Evolutionary conservation across 805 yeast species (phyloP), one percentile per base, ranked within the genome.

Genomic region (Cyberlindnera maritima): DNA sequence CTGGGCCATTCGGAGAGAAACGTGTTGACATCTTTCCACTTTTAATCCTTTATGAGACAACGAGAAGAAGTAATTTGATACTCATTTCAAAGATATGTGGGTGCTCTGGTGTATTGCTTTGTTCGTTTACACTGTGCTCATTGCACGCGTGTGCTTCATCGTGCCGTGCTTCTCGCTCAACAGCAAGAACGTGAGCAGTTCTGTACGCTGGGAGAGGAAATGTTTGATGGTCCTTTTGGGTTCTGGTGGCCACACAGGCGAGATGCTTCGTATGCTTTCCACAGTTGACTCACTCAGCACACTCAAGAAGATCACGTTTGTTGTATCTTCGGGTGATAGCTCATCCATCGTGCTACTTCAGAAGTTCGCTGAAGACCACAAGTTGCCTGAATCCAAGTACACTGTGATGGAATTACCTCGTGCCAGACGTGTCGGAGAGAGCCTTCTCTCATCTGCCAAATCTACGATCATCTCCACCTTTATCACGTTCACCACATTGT

Each of bases 241-340:
- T 0, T 89, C 97, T 0, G 99, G 99, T 2, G 98, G 97, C 2
- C 98, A 90, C 59, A 90, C 97, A 0, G 97, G 97, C 1, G 97
- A 92, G 64, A 88, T 92, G 95, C 63, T 91, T n/a, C 70, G 91
- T 21, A 70, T 92, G 15, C 62, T 88, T 10, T 50, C 61, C 4
- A 62, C 63, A 7, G 67, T 76, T 33, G 56, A 65, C 11, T 33
- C 36, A 3, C 26, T 54, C 3, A 14, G 23, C 2, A 26, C 41
- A 0, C 23, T 49, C 5, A 34, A 48, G n/a, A 52, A 50, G n/a
- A 34, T 59, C 21, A 43, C 61, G 2, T 72, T 71, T 62, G 67
- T 72, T 14, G 64, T 70, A 4, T 72, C 81, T 1, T 68, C 77
- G 0, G 82, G 76, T 11, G 88, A 83, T 55, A 49, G 66, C 9